Conservation (phyloP, 129 eudicot genomes). For the Glebionis coronaria region DNA sequence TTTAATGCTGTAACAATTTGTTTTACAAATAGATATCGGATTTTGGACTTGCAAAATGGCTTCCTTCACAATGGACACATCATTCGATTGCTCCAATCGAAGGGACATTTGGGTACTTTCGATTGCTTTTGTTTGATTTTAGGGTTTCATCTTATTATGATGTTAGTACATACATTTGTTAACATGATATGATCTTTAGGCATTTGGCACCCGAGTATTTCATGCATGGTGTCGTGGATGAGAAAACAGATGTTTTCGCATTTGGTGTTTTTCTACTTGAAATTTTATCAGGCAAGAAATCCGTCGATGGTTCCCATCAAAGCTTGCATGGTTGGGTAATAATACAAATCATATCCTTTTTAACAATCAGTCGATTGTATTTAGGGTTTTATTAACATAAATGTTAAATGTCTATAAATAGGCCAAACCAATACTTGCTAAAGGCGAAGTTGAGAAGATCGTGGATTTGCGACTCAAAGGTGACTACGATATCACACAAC, state of each 20-base stretch:
- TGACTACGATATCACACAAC: constrained; percentile 48
- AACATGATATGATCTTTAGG: constrained; percentile 32
- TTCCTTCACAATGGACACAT: constrained; percentile 97
- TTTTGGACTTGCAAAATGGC: constrained; percentile 99
- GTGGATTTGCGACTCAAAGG: constrained; percentile 78
- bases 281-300: constrained; percentile 82
- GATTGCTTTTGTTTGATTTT: background rate
- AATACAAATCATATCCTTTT: background rate
- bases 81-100: constrained; percentile 95
- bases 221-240: constrained; percentile 97
- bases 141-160: background rate
- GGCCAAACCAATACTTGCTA: constrained; percentile 78
- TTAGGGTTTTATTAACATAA: too few relatives aligned
- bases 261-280: constrained; percentile 86
- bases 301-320: constrained; percentile 85
- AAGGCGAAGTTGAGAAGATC: constrained; percentile 57
- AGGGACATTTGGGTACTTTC: constrained; percentile 90
- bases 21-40: constrained; percentile 64
- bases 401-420: constrained; percentile 12
- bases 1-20: background rate
- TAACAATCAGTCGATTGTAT: too few relatives aligned
- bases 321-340: constrained; percentile 94
- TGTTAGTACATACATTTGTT: background rate
- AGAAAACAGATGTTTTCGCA: constrained; percentile 95
- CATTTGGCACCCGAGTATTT: constrained; percentile 97